Base-by-base conservation (phyloP, 805 yeast genomes). In the Nakazawaea wyomingensis region DNA sequence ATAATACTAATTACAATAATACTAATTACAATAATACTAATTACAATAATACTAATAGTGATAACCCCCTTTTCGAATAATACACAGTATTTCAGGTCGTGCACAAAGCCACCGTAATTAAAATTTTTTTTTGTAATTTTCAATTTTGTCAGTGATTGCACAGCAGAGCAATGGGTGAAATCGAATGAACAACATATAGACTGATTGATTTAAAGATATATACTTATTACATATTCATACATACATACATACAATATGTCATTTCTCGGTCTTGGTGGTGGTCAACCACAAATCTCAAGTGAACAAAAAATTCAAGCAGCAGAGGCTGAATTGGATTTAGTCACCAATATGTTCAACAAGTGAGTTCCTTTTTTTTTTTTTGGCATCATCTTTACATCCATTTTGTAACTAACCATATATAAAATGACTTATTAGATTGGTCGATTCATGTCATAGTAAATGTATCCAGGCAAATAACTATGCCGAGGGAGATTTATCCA, bases 311-410 rank as follows among this genome's bases (percentile, higher is more conserved):
- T 85, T 48, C 74, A 75, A 57, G 96, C 96, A 52, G 99, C 99
- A 41, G 98, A 91, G 69, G 86, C 96, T 45, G 99, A 91, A 66
- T 76, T 91, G 53, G 99, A 91, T 64, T 84, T 93, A 81, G 96
- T 91, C 54, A 90, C 97, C 31, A 96, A 93, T 54, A 89, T 91
- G 97, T 91, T 91, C 79, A 91, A 91, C 78, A 76, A 59, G 53
- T 50, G 39, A 56, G 52, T 47, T 11, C 16, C 7, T n/a, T 8
- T 16, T 18, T 5, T 16, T 9, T 11, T 9, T 9, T 24, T 6
- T 24, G 6, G 27, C 11, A 24, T 2, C 27, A 24, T 24, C 11
- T 8, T 24, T 24, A 24, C n/a, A n/a, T n/a, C n/a, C n/a, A n/a
- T n/a, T n/a, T n/a, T n/a, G n/a, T n/a, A n/a, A 24, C 27, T 24